Conservation (phyloP, 495 filamentous ascomycete species). For the Daldinia grandis region DNA sequence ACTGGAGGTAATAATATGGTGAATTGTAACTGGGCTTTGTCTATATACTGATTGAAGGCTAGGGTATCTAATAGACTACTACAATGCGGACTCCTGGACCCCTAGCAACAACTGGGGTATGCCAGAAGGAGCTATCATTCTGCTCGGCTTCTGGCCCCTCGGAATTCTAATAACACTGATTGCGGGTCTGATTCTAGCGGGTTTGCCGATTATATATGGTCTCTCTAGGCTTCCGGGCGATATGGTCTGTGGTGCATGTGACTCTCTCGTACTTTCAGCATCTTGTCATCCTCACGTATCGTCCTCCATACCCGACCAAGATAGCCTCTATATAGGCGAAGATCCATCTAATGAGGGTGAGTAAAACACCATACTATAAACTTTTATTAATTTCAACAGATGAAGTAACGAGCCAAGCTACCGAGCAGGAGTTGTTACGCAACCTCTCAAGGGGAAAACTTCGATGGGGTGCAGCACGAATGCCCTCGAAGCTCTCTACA, state of each 20-base stretch:
- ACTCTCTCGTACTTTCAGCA: neutral
- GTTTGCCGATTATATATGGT: neutral
- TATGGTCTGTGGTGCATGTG: neutral
- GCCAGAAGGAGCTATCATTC: neutral
- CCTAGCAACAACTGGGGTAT: neutral
- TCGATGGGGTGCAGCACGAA: neutral
- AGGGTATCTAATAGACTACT: neutral
- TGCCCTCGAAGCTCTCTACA: neutral
- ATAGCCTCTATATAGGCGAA: neutral
- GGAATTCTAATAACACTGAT: neutral
- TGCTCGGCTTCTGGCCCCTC: neutral
- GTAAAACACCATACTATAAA: neutral
- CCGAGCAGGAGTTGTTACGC: neutral
- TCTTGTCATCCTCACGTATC: neutral
- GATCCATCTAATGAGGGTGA: neutral
- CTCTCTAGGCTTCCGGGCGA: neutral
- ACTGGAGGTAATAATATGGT: neutral
- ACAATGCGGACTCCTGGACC: neutral
- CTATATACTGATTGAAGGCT: neutral
- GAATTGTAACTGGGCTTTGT: neutral
- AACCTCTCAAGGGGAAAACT: neutral
- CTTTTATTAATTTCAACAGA: neutral
- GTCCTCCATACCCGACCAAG: neutral
- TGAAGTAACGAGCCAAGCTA: neutral
- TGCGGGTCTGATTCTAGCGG: neutral